These are phyloP conservation scores for Tulasnella sp. DNA, from an alignment of 768 basidiomycete genomes.

Conservation along the genomic window DNA sequence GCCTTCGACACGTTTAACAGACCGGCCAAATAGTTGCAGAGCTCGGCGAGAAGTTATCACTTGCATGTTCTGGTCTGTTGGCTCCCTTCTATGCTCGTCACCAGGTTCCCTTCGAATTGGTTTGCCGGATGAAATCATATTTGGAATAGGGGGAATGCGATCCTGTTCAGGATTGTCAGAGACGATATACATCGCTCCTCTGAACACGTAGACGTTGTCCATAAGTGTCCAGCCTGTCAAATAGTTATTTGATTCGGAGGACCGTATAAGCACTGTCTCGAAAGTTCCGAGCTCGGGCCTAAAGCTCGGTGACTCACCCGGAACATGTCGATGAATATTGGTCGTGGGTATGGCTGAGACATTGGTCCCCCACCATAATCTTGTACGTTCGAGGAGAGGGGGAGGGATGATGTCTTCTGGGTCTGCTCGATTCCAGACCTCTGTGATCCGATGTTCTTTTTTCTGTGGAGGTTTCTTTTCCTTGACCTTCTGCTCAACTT, in stretches of 20 bases:
- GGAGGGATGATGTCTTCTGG: neutral
- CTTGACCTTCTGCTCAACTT: neutral
- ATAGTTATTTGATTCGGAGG: neutral
- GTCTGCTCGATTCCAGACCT: neutral
- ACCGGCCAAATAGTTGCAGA: constrained; percentile 59
- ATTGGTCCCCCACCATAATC: neutral
- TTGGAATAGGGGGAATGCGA: constrained; percentile 52
- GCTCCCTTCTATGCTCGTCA: constrained; percentile 57
- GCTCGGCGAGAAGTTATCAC: constrained; percentile 70
- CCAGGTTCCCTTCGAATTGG: constrained; percentile 56
- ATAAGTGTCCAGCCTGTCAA: constrained; percentile 15
- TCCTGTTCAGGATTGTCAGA: constrained; percentile 58
- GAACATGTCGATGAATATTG: neutral
- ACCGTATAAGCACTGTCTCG: neutral
- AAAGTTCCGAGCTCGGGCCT: neutral
- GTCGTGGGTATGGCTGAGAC: neutral
- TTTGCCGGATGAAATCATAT: constrained; percentile 68
- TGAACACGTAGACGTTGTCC: constrained; percentile 18
- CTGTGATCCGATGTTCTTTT: neutral
- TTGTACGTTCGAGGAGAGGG: neutral
- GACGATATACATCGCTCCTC: constrained; percentile 3
- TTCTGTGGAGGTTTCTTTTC: neutral
- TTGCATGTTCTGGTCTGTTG: constrained; percentile 73
- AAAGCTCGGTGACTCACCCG: neutral
- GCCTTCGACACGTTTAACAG: constrained; percentile 72